These are phyloP conservation scores for Eucalyptus pauciflora DNA, from an alignment of 345 rosid species.

Conservation along the genomic window DNA sequence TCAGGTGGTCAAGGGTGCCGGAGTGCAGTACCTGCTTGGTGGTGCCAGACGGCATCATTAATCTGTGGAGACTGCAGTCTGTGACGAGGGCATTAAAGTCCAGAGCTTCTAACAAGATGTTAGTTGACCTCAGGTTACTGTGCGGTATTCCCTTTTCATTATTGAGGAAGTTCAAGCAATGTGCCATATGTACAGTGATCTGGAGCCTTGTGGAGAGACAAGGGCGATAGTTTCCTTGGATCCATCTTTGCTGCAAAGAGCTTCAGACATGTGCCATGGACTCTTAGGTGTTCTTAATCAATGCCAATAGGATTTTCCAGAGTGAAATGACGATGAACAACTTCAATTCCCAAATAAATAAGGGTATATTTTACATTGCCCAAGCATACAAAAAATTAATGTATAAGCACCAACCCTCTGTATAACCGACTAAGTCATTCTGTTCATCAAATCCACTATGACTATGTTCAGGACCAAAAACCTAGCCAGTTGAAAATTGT, in stretches of 20 bases:
- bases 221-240: conserved; percentile 31
- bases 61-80: conserved; percentile 73
- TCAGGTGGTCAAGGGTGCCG: conserved; percentile 81
- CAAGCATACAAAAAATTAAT: too few relatives aligned
- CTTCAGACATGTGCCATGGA: neutral
- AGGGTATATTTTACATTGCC: too few relatives aligned
- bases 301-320: neutral
- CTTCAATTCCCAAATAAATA: too few relatives aligned
- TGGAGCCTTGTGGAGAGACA: conserved; percentile 48
- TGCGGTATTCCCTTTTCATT: conserved; percentile 73
- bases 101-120: conserved; percentile 49
- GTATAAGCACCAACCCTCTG: too few relatives aligned
- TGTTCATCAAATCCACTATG: neutral
- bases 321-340: neutral
- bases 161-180: conserved; percentile 72
- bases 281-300: neutral
- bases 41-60: conserved; percentile 61
- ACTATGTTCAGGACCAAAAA: neutral
- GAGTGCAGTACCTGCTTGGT: conserved; percentile 79
- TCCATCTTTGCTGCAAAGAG: conserved; percentile 18
- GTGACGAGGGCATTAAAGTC: conserved; percentile 45
- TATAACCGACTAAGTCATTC: neutral
- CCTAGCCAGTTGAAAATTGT: neutral
- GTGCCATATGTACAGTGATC: conserved; percentile 39
- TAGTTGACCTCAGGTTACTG: conserved; percentile 80